Evolutionary conservation across 495 filamentous ascomycete genomes (phyloP), one percentile per base, ranked within the genome.

Genomic region (Hypoxylon trugodes): DNA sequence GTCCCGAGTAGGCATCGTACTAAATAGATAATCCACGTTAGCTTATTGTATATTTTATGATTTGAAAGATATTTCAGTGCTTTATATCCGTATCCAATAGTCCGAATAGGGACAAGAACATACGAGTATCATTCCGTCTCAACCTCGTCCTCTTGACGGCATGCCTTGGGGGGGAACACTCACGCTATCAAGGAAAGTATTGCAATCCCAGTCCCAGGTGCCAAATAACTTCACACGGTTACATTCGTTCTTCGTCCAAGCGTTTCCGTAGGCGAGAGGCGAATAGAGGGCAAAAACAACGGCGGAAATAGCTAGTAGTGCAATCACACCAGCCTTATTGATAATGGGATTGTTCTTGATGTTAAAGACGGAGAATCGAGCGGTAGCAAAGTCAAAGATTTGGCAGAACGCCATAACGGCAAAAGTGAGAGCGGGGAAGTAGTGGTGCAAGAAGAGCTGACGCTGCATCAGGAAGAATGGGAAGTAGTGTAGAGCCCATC

Each of bases 401-500:
- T 98, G 95, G 75, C 89, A 95, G 22, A 96, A 81, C 1, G 89
- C 85, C 43, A 98, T 87, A 66, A 98, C 87, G 55, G 91, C 92
- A 70, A 98, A 98, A 77, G 97, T 96, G 10, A 98, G 85, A 1
- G 95, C 95, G 1, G 95, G 95, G 50, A 98, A 88, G 68, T 98
- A 98, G 71, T 98, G 95, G 74, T 98, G 95, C 43, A 98, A 77
- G 84, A 98, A 98, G 35, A 98, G 86, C 76, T 98, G 95, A 60
- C 95, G 91, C 54, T 93, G 91, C 95, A 98, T 98, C 26, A 98
- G 86, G 75, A 85, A 98, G 81, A 98, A 98, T 4, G 95, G 96
- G 78, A 96, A 91, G 77, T 98, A 98, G 72, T 98, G 95, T 73
- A 93, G 90, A 15, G 90, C 89, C 95, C 95, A 98, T 37, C 90